phyloP scores from a whole-genome alignment of 2,329 filamentous ascomycete species.

The Didymella pomorum region DNA sequence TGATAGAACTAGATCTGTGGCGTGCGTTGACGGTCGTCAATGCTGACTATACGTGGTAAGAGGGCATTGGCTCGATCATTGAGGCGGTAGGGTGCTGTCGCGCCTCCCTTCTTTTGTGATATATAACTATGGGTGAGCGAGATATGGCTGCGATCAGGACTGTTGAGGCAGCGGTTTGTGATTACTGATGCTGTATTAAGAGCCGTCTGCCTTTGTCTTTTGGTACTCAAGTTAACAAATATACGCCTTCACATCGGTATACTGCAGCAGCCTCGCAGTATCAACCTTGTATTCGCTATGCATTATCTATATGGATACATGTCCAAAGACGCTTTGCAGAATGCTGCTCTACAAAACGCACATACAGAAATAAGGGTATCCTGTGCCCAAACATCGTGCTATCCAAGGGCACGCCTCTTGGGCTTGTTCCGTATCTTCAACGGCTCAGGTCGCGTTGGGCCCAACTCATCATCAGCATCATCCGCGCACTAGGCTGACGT shows the following conservation, averaged over 20 bases:
- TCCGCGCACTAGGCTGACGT: slow-evolving; percentile 13
- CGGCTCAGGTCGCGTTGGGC: neutral
- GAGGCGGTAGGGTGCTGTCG: neutral
- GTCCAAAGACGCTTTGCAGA: neutral
- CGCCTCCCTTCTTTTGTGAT: neutral
- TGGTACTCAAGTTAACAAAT: neutral
- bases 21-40: neutral
- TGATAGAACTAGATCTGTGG: neutral
- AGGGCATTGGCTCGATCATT: too few species aligned
- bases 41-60: too few species aligned
- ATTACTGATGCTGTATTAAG: neutral
- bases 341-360: neutral
- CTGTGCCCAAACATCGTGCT: slow-evolving; percentile 5
- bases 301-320: neutral
- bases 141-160: neutral
- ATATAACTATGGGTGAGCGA: neutral
- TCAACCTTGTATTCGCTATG: neutral
- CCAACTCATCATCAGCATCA: slow-evolving; percentile 6
- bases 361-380: slow-evolving; percentile 4
- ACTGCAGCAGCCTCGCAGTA: neutral
- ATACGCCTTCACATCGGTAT: neutral
- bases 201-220: neutral
- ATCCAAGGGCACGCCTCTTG: slow-evolving; percentile 13
- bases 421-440: slow-evolving; percentile 10
- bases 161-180: neutral